Evolutionary conservation across 2,329 filamentous ascomycete species (phyloP), one percentile per base, ranked within the genome.

Genomic region (Clarireedia homoeocarpa): DNA sequence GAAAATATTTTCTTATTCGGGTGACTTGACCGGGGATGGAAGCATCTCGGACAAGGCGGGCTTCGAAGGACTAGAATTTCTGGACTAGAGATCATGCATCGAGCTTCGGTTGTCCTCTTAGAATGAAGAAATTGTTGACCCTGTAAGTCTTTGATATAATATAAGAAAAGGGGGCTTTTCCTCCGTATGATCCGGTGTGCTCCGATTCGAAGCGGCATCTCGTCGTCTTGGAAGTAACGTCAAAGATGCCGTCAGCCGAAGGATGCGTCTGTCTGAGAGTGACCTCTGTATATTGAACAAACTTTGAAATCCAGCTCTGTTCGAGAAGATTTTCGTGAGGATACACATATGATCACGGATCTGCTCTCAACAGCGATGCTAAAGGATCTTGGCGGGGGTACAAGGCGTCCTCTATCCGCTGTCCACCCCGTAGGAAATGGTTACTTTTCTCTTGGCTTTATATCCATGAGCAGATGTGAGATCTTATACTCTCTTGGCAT

Each of bases 401-500:
- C 51, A 48, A 53, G 51, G 44, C 51, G 51, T 27, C 51, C 23
- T 26, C 38, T n/a, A 53, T 48, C 44, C 44, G 51, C 24, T 53
- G 42, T 40, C 38, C 17, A 40, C 14, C 15, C 17, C 38, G 38
- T 20, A 14, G 14, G 15, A 6, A 34, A 48, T 6, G 30, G 44
- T 48, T 53, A 40, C 44, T 20, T 48, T 53, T 48, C 44, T 48
- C 51, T 53, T 53, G 51, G 51, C 51, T n/a, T 40, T 42, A 53
- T 39, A 48, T 53, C 36, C 14, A 39, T 6, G 39, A 12, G 30
- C 30, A 48, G 51, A 53, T 53, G 15, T 10, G 42, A 53, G 51
- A 53, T 53, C 42, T 40, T 46, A 39, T 48, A 6, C 34, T 30
- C 6, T 17, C 51, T 53, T 53, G 51, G 44, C 51, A 53, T 53